Evolutionary conservation across 768 basidiomycete genomes (phyloP), one percentile per base, ranked within the genome.

Genomic region (Xerocomus potaroensis): DNA sequence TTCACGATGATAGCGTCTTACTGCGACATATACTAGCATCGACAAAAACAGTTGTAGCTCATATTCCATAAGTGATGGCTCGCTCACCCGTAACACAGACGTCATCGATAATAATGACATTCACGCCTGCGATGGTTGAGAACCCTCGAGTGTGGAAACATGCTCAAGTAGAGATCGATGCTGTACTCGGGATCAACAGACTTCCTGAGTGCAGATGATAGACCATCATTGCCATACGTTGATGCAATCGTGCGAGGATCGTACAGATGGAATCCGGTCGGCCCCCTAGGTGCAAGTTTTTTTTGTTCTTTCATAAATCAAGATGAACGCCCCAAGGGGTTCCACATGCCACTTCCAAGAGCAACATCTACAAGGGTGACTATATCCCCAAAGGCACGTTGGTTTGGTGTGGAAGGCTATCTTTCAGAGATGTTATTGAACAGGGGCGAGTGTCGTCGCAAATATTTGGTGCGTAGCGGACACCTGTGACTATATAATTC

Each of bases 351-450:
- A 35, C 48, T 15, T 38, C 35, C 11, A 35, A 16, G 27, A 47
- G 36, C 9, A 53, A 56, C 34, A n/a, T 46, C 15, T 56, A 54
- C 37, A 42, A 46, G 16, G 53, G 49, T 23, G 49, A 41, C 23
- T 60, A 48, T 38, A 59, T 60, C 30, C 58, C 58, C 18, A 51
- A 55, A 40, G 54, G 54, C 37, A 34, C 8, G 48, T 43, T 2
- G 12, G n/a, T 14, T 12, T 14, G n/a, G 2, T n/a, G 12, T 6
- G 5, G 5, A 32, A 14, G 18, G n/a, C 31, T 31, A 8, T 16
- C n/a, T 33, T 12, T 9, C 12, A 8, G 1, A 24, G 23, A 43
- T 32, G 12, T 7, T 24, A 33, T n/a, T 24, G 6, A 11, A 33
- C 23, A 43, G 31, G 41, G 11, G 41, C 41, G 24, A 43, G 8